Conservation (phyloP, 352 stramenopile genomes). For the Globisporangium megalacanthum region DNA sequence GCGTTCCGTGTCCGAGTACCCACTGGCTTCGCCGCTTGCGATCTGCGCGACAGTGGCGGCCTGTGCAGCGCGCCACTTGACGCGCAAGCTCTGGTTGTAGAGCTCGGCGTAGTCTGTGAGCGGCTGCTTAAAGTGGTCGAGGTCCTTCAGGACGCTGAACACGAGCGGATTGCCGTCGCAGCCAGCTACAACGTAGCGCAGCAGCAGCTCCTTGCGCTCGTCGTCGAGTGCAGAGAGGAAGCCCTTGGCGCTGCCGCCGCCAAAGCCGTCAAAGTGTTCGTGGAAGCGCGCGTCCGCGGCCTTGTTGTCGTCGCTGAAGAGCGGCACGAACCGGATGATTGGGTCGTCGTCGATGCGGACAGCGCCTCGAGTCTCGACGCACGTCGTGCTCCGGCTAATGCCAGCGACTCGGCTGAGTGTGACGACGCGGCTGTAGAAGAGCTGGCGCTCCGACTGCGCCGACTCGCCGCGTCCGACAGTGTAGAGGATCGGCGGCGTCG, state of each 20-base stretch:
- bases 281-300: slow-evolving; percentile 14
- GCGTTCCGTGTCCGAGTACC: not conserved
- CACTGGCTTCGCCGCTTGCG: not conserved
- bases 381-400: slow-evolving; percentile 63
- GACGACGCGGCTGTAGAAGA: slow-evolving; percentile 32
- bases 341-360: slow-evolving; percentile 68
- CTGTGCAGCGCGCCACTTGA: slow-evolving; percentile 13
- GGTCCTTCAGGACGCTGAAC: slow-evolving; percentile 44
- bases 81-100: slow-evolving; percentile 21
- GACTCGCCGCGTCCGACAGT: slow-evolving; percentile 40
- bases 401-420: slow-evolving; percentile 34
- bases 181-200: slow-evolving; percentile 47
- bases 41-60: slow-evolving; percentile 14
- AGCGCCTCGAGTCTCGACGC: slow-evolving; percentile 39
- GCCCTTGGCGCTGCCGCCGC: slow-evolving; percentile 20
- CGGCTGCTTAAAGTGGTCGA: slow-evolving; percentile 43
- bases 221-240: slow-evolving; percentile 50
- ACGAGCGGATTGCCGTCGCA: slow-evolving; percentile 29
- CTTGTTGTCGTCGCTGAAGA: slow-evolving; percentile 31
- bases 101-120: slow-evolving; percentile 54
- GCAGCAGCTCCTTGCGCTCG: slow-evolving; percentile 56
- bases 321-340: slow-evolving; percentile 75
- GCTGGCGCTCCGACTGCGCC: slow-evolving; percentile 20
- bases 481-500: slow-evolving; percentile 23
- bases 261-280: slow-evolving; percentile 31